Evolutionary conservation across 2,329 filamentous ascomycete species (phyloP).

Genomic region (Knoxdaviesia proteae): DNA sequence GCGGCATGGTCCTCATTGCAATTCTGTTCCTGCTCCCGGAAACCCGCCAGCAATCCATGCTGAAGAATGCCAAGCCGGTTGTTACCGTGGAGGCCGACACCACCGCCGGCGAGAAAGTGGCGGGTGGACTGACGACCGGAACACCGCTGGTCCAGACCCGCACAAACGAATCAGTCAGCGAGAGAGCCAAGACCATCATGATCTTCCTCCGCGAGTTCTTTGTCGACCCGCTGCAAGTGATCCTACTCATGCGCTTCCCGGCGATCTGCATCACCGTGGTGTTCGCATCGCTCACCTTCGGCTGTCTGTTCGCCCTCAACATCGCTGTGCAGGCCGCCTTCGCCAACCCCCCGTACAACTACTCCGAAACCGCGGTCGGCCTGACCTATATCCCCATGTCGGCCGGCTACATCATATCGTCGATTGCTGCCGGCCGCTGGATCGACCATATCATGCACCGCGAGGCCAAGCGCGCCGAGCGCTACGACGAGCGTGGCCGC

Average conservation of each 20-base stretch:
- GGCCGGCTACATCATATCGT: conserved; percentile 49
- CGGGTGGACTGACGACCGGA: conserved; percentile 4
- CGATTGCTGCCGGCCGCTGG: conserved; percentile 53
- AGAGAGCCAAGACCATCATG: neutral
- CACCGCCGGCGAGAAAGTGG: conserved; percentile 3
- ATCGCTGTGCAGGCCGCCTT: conserved; percentile 57
- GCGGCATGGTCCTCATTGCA: conserved; percentile 31
- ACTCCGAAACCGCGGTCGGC: conserved; percentile 46
- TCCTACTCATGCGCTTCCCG: conserved; percentile 53
- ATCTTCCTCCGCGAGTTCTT: conserved; percentile 22
- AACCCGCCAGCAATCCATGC: conserved; percentile 25
- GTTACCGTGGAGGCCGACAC: conserved; percentile 1
- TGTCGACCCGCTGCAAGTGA: conserved; percentile 50
- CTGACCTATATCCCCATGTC: conserved; percentile 59
- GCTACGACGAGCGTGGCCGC: conserved; percentile 45
- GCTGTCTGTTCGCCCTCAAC: conserved; percentile 56
- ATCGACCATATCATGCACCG: conserved; percentile 64
- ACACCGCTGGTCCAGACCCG: conserved; percentile 26
- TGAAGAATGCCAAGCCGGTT: conserved; percentile 1
- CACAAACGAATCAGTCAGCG: conserved; percentile 30
- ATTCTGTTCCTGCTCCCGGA: conserved; percentile 44
- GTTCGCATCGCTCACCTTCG: conserved; percentile 56
- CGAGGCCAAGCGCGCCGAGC: conserved; percentile 47
- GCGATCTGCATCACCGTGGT: conserved; percentile 54
- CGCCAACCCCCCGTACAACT: conserved; percentile 44